Evolutionary conservation across 2,329 filamentous ascomycete species (phyloP).

Genomic region (Zelopaecilomyces penicillatus): DNA sequence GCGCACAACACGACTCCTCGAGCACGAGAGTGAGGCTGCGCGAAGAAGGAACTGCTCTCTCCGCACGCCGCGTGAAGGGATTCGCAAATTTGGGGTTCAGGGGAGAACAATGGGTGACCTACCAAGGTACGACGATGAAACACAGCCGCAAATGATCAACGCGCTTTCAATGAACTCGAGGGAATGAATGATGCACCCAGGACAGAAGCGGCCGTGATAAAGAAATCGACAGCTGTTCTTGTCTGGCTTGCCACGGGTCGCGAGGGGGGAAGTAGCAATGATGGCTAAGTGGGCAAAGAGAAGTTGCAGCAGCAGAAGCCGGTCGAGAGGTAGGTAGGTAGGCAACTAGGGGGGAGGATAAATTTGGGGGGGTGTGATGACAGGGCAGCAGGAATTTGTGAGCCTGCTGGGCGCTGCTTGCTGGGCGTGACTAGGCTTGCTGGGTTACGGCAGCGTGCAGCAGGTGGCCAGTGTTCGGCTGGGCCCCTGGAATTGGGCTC

Average conservation of each 20-base stretch:
- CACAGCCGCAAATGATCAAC: slow-evolving; percentile 1
- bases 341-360: slow-evolving; percentile 13
- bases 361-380: slow-evolving; percentile 15
- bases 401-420: background rate
- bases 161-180: slow-evolving; percentile 14
- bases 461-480: background rate
- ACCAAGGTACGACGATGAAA: slow-evolving; percentile 16
- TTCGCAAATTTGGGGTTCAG: background rate
- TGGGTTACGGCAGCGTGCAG: slow-evolving; percentile 1
- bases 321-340: slow-evolving; percentile 7
- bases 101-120: background rate
- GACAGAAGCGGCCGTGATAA: slow-evolving; percentile 15
- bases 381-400: slow-evolving; percentile 9
- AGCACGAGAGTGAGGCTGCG: no score
- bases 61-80: no score
- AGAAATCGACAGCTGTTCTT: slow-evolving; percentile 1
- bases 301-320: slow-evolving; percentile 15
- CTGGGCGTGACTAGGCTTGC: slow-evolving; percentile 1
- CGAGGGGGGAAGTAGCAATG: slow-evolving; percentile 29
- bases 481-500: no score
- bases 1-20: no score
- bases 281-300: slow-evolving; percentile 18
- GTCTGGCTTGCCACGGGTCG: slow-evolving; percentile 11
- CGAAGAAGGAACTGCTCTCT: no score
- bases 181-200: slow-evolving; percentile 18